Evolutionary conservation across 805 yeast genomes (phyloP).

Genomic region (Suhomyces sp.): DNA sequence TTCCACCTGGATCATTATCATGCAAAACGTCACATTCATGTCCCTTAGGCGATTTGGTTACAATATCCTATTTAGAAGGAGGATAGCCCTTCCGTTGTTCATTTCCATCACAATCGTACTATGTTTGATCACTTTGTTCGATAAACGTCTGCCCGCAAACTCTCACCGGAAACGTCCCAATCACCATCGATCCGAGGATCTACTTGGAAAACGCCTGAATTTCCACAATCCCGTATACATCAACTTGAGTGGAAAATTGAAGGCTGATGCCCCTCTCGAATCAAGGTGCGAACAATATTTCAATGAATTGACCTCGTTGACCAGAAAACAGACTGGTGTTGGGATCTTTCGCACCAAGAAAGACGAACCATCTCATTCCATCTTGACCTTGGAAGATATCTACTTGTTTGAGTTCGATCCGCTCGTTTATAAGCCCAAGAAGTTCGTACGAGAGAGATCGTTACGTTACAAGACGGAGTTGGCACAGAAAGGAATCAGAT

Average conservation of each 20-base stretch:
- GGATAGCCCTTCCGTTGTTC: too few species aligned
- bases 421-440: conserved; percentile 23
- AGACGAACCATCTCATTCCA: background rate
- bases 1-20: too few species aligned
- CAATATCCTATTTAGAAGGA: too few species aligned
- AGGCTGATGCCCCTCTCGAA: background rate
- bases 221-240: too few species aligned
- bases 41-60: too few species aligned
- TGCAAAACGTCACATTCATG: too few species aligned
- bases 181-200: too few species aligned
- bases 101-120: too few species aligned
- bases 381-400: conserved; percentile 1
- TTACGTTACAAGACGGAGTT: conserved; percentile 15
- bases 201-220: background rate
- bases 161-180: too few species aligned
- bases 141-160: too few species aligned
- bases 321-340: background rate
- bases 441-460: conserved; percentile 25
- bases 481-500: conserved; percentile 11
- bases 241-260: too few species aligned
- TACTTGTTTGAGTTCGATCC: conserved; percentile 13
- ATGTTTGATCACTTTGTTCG: too few species aligned
- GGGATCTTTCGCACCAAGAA: background rate
- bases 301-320: background rate
- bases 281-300: background rate